These are phyloP conservation scores for Scytalidium lignicola DNA, from an alignment of 2,329 filamentous ascomycete species.

Conservation along the genomic window DNA sequence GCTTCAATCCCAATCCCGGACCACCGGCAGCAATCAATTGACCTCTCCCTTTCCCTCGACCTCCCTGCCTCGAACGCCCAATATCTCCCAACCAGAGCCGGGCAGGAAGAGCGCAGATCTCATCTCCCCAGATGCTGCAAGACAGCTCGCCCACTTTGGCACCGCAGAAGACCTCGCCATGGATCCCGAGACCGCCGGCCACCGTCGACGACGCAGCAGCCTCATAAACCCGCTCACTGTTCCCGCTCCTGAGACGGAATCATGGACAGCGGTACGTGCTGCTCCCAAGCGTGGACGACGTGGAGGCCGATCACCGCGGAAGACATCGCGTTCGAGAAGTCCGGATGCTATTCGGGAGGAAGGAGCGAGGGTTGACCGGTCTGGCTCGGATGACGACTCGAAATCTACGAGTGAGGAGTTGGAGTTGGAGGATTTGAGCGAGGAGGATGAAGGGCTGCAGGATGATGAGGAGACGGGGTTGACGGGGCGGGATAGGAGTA, in stretches of 20 bases:
- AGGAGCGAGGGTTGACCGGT: not conserved
- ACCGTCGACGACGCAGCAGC: constrained; percentile 26
- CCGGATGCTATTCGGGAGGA: constrained; percentile 3
- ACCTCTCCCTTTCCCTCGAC: not conserved
- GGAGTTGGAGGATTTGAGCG: constrained; percentile 53
- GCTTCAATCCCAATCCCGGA: not conserved
- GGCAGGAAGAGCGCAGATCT: not conserved
- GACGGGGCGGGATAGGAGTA: constrained; percentile 65
- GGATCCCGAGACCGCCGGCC: constrained; percentile 11
- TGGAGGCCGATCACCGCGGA: not conserved
- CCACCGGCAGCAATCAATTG: not conserved
- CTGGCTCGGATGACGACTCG: constrained; percentile 20
- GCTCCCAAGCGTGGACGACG: not conserved
- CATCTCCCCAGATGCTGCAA: not conserved
- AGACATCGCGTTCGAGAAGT: not conserved
- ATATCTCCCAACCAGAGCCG: not conserved
- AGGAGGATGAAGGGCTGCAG: constrained; percentile 64
- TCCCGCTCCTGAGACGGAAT: constrained; percentile 4
- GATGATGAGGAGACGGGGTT: constrained; percentile 90
- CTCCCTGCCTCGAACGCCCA: not conserved
- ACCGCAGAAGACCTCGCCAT: not conserved
- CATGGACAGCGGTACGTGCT: not conserved
- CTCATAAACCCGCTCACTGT: constrained; percentile 19
- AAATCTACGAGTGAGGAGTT: constrained; percentile 41
- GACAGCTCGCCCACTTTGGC: not conserved